Evolutionary conservation across 1,284 basidiomycete species (phyloP), one percentile per base, ranked within the genome.

Genomic region (Pascua guehoae): DNA sequence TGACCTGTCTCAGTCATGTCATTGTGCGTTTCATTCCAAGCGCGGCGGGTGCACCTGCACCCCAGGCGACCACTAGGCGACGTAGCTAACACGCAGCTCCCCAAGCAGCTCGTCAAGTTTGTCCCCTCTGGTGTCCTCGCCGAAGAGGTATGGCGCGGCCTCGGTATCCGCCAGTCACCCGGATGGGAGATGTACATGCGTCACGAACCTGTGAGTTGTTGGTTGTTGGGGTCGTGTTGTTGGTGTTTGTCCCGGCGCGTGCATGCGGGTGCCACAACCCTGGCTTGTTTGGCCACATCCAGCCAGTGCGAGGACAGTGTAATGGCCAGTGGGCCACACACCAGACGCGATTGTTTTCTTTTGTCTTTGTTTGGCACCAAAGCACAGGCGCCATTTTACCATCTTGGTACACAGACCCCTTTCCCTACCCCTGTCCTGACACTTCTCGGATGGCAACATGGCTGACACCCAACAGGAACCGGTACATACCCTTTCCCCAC

Each of bases 161-260:
- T 78, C 36, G 77, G 77, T 8, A 75, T 78, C 51, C 66, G 75
- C 54, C 77, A 78, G 57, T 74, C 71, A 41, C 74, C 74, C 47
- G 76, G 77, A 54, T 78, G 77, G 77, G 72, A 78, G 64, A 77
- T 77, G 75, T 78, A 78, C 69, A 75, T 78, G 70, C 70, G 77
- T 18, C 77, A 78, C 49, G 74, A 76, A 37, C 73, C 73, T 53
- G 73, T 75, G 44, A 69, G 73, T 69, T 69, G 10, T 38, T 10
- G 12, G 39, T 1, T 37, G 9, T 15, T 24, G 8, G 9, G 18
- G 38, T 18, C 18, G 48, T n/a, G n/a, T n/a, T n/a, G n/a, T n/a
- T 32, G 42, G 42, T 18, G 8, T 44, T 44, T 44, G 18, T 46
- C 40, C 40, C 40, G 9, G 15, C 40, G 12, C 40, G 12, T 41